phyloP scores from a whole-genome alignment of 345 rosid genomes.

The Diplotaxis tenuifolia region DNA sequence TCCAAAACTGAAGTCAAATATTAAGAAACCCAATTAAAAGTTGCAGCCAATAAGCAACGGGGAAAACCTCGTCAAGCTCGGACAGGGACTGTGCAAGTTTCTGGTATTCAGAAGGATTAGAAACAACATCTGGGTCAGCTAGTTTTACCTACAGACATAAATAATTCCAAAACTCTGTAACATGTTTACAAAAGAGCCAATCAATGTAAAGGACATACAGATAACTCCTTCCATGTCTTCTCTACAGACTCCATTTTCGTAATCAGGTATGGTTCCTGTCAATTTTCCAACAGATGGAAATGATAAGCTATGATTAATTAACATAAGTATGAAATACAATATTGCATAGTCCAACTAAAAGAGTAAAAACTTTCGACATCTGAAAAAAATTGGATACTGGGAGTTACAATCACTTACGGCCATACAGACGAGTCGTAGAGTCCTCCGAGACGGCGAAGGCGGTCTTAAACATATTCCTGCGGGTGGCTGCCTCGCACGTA shows the following conservation, averaged over 20 bases:
- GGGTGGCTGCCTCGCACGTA: conserved; percentile 22
- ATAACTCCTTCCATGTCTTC: conserved; percentile 92
- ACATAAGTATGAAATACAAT: too few relatives aligned
- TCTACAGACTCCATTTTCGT: conserved; percentile 88
- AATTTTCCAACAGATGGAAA: conserved; percentile 4
- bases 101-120: conserved; percentile 77
- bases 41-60: neutral
- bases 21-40: neutral
- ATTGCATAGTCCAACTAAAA: too few relatives aligned
- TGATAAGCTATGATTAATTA: neutral
- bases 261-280: conserved; percentile 80
- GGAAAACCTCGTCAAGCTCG: conserved; percentile 78
- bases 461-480: conserved; percentile 31
- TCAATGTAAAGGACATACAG: conserved; percentile 44
- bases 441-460: conserved; percentile 33
- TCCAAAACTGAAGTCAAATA: conserved; percentile 4
- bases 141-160: conserved; percentile 63
- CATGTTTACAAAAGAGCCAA: neutral
- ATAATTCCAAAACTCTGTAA: neutral
- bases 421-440: conserved; percentile 69
- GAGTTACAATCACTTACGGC: conserved; percentile 70
- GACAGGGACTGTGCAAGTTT: conserved; percentile 83
- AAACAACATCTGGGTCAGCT: conserved; percentile 61
- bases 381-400: too few relatives aligned
- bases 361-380: too few relatives aligned